A percentile compares a stretch with the other conserved stretches of the same genome.
phyloP scores from a whole-genome alignment of 2,329 filamentous ascomycete species.

The Fusarium domesticum region DNA sequence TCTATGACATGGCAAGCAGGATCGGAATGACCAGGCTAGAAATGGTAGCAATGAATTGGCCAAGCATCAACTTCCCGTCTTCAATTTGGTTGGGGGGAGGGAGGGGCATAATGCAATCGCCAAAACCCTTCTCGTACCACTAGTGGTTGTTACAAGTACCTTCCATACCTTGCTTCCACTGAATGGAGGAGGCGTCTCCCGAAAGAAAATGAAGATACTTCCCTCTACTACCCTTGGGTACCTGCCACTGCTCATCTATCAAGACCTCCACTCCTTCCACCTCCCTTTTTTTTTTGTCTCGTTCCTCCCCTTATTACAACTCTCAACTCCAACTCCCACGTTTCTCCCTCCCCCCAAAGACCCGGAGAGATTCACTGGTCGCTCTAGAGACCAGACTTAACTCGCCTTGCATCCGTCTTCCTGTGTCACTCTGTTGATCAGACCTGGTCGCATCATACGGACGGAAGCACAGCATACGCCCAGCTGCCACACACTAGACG shows the following conservation, averaged over 20 bases:
- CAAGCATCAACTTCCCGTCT: background rate
- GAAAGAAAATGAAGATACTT: background rate
- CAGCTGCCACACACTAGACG: background rate
- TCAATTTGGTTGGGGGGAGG: background rate
- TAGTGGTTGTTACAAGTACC: background rate
- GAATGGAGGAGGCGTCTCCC: no score
- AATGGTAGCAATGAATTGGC: background rate
- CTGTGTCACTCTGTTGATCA: background rate
- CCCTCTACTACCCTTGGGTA: background rate
- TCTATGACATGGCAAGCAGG: no score
- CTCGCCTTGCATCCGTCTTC: no score
- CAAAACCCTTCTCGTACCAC: background rate
- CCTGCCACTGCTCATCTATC: background rate
- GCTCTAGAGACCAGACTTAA: background rate
- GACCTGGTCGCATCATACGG: background rate
- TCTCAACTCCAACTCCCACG: background rate
- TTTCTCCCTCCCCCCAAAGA: background rate
- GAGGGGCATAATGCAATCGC: background rate
- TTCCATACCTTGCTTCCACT: background rate
- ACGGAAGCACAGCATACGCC: background rate
- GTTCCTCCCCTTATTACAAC: background rate
- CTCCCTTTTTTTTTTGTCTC: background rate
- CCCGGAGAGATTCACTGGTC: background rate
- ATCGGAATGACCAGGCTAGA: no score
- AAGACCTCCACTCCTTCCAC: background rate